Evolutionary conservation across 331 rosid genomes (phyloP).

Genomic region (Rhamnella rubrinervis): DNA sequence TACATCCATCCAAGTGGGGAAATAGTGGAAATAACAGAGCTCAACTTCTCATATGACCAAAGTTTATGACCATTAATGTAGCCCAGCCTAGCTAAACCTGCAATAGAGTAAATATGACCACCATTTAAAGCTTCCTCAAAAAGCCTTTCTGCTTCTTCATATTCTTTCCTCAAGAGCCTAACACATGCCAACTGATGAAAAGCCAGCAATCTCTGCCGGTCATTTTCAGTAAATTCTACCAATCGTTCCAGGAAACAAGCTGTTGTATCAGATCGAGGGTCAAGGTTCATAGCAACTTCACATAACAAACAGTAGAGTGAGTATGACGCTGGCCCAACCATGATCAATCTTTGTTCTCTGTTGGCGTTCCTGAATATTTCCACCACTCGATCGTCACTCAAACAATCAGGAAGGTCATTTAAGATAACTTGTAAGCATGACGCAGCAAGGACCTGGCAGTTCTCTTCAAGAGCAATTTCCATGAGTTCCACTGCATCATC

Average conservation of each 20-base stretch:
- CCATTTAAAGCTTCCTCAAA: constrained; percentile 72
- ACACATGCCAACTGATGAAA: constrained; percentile 81
- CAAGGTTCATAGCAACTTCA: constrained; percentile 77
- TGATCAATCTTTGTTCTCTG: constrained; percentile 59
- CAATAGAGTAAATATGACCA: constrained; percentile 76
- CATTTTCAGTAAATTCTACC: constrained; percentile 70
- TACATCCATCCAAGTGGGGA: constrained; percentile 86
- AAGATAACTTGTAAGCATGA: constrained; percentile 81
- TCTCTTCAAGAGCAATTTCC: constrained; percentile 73
- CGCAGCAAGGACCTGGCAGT: constrained; percentile 70
- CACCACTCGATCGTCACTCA: constrained; percentile 64
- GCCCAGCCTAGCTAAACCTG: constrained; percentile 77
- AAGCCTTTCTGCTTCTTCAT: constrained; percentile 58
- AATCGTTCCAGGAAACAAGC: constrained; percentile 61
- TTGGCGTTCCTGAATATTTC: constrained; percentile 60
- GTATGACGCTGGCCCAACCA: constrained; percentile 73
- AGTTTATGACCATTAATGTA: constrained; percentile 59
- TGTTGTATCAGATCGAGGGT: constrained; percentile 64
- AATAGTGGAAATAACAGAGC: constrained; percentile 58
- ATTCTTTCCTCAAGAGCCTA: constrained; percentile 74
- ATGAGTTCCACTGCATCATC: constrained; percentile 91
- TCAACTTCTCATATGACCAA: constrained; percentile 65
- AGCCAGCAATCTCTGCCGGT: constrained; percentile 65
- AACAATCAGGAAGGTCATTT: constrained; percentile 74
- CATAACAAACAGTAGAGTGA: constrained; percentile 78